Evolutionary conservation across 805 yeast genomes (phyloP).

Genomic region (Starmerella floricola): DNA sequence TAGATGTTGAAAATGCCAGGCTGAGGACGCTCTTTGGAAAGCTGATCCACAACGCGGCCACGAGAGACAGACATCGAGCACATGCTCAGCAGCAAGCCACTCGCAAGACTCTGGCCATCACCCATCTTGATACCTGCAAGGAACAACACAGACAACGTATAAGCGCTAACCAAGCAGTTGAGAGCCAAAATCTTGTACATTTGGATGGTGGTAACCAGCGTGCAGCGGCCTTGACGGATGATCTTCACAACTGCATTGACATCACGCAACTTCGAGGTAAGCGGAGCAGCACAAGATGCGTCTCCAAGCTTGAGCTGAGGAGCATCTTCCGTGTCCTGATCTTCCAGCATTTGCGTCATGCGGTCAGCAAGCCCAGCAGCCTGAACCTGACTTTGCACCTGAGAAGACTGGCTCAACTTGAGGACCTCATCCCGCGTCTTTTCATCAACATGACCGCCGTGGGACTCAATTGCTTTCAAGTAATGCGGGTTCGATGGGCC

Average conservation of each 20-base stretch:
- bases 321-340: constrained; percentile 59
- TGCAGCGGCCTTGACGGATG: constrained; percentile 96
- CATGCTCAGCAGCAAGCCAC: constrained; percentile 83
- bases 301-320: constrained; percentile 93
- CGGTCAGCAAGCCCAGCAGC: constrained; percentile 48
- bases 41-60: constrained; percentile 77
- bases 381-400: constrained; percentile 30
- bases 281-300: constrained; percentile 98
- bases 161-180: constrained; percentile 93
- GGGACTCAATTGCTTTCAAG: constrained; percentile 69
- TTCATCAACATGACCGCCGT: constrained; percentile 69
- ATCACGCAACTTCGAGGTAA: constrained; percentile 84
- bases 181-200: constrained; percentile 97
- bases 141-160: constrained; percentile 84
- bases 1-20: constrained; percentile 90
- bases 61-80: constrained; percentile 93
- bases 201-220: constrained; percentile 91
- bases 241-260: constrained; percentile 88
- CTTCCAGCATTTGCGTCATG: constrained; percentile 43
- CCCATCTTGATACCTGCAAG: constrained; percentile 97
- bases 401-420: constrained; percentile 24
- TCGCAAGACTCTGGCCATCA: constrained; percentile 92
- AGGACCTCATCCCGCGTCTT: constrained; percentile 32
- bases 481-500: constrained; percentile 86
- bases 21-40: constrained; percentile 91